Evolutionary conservation across 2,329 filamentous ascomycete genomes (phyloP), one percentile per base, ranked within the genome.

Genomic region (Tolypocladium paradoxum): DNA sequence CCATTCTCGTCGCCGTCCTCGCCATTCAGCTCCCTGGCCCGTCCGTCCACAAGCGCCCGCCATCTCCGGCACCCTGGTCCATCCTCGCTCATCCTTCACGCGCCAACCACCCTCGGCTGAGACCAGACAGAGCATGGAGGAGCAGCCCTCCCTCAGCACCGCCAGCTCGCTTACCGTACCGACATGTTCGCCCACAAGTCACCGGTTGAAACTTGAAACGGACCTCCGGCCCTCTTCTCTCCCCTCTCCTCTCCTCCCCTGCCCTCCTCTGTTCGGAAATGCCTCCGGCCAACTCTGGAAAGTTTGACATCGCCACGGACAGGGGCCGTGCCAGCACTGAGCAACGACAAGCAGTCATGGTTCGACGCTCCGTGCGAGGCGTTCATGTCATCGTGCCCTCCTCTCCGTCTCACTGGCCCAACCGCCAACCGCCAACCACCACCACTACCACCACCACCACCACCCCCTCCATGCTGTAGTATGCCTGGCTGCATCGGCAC

Each of bases 401-500:
- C 22, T 9, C 16, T 18, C 40, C 40, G 24, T 29, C 40, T 45
- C 14, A 2, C 40, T 18, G 24, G 43, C 27, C 24, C 14, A 16
- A n/a, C 40, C 7, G 12, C 47, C 33, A 35, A 36, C 48, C 34
- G 14, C 48, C 45, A 33, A 27, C 35, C 27, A 31, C 27, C n/a
- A 20, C 40, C 6, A 18, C 46, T 48, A 20, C 45, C 14, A 57
- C 49, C 58, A 58, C 60, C 55, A 55, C 52, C 49, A 18, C 3
- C 36, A 37, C 18, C 36, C 40, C 27, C 43, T 31, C 24, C 27
- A 31, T 31, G 24, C 54, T 58, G 43, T 46, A 24, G 16, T 20
- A 46, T 43, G 45, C 35, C 27, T 31, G 36, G 36, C 37, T 46
- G 52, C 52, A 50, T 49, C 52, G 48, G 62, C 58, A 64, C 58